Evolutionary conservation across 2,329 filamentous ascomycete species (phyloP), one percentile per base, ranked within the genome.

Genomic region (Sclerotinia glacialis): DNA sequence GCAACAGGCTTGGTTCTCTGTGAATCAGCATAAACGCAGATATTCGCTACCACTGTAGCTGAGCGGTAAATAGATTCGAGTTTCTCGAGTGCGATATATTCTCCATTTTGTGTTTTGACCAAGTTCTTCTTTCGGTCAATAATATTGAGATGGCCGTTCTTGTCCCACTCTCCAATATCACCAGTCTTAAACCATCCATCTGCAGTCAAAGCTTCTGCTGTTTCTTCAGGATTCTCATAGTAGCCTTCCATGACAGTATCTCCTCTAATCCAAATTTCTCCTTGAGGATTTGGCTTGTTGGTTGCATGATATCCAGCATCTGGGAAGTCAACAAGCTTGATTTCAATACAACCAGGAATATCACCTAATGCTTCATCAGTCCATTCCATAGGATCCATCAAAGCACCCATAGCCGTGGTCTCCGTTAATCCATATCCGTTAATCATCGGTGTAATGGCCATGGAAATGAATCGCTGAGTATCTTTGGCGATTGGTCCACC

Each of bases 121-220:
- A 98, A 83, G 80, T 98, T 98, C 88, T 98, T 98, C 86, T 97
- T 93, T 73, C 94, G 92, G 78, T 98, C 94, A 76, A 98, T 93
- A 77, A 98, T 89, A 73, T 84, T 86, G 71, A 98, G 80, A 77
- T 96, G 91, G 53, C 94, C 94, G 69, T 89, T 83, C 54, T 81
- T 77, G 78, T 94, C 89, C 74, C 94, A 95, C 77, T 97, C 91
- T 74, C 94, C 94, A 77, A 98, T 95, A 75, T 98, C 94, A 69
- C 94, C 94, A 21, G 93, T 96, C 84, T 90, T 94, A 85, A 98
- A 98, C 95, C 95, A 98, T 60, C 92, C 92, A 74, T 97, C 95
- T 3, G 86, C 78, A 0, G 91, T 93, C 70, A 94, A 85, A 6
- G 90, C 84, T 76, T 90, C 89, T 31, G 83, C 84, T 8, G 92